Evolutionary conservation across 1,139 yeast species (phyloP), one percentile per base, ranked within the genome.

Genomic region (Taiozyma sp.): DNA sequence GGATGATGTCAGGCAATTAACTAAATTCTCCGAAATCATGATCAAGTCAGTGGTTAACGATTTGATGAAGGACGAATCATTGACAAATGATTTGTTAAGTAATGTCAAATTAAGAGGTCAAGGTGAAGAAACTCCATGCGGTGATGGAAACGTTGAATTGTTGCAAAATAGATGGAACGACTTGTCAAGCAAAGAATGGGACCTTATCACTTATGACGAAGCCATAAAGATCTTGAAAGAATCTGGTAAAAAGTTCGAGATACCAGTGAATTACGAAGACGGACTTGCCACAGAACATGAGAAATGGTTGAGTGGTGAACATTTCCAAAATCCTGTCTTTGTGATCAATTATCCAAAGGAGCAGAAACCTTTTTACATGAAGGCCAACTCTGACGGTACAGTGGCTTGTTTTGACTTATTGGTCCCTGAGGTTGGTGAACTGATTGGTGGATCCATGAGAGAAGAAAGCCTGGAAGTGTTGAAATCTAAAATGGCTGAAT

Each of bases 371-470:
- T 95, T 95, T 63, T 95, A 95, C 70, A 95, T 95, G 99, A 79
- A 80, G 55, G 69, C 73, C 6, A 68, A 66, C 32, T 60, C 66
- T 0, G 71, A 70, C 16, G 73, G 76, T 4, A 91, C 97, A 0
- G 98, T 89, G 4, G 96, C 89, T 0, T 92, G 98, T 63, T 93
- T 83, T 65, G 99, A 95, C 65, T 74, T 93, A 50, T 71, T 93
- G 8, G 80, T 92, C 24, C 99, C 99, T 0, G 92, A 84, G 30
- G 78, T 93, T 55, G 99, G 99, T n/a, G 99, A 93, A 65, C 73
- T 93, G n/a, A 84, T 90, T 4, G 99, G 99, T 2, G 99, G 99
- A 0, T 90, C 97, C 2, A 60, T 95, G 56, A 87, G 99, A 68
- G 97, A 93, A 62, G 89, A 88, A 62, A 70, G 79, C 56, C 71